Base-by-base conservation (phyloP, 768 basidiomycete species). In the Trametes elegans region DNA sequence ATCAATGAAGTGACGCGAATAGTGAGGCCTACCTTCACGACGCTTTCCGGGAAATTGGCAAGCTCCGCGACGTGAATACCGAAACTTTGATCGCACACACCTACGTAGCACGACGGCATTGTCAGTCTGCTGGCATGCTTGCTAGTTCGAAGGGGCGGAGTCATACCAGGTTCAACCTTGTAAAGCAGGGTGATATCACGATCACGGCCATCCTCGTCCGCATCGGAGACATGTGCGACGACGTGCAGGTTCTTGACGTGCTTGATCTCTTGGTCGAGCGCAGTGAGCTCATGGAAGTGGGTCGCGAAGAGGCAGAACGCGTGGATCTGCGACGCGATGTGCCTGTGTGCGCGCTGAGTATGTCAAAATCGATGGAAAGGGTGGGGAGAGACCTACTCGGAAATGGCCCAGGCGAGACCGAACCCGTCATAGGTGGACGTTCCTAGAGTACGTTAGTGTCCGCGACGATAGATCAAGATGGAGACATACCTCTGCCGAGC, bases 341-440 rank as follows among this genome's bases (percentile, higher is more conserved):
- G 87, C 68, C 95, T 98, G 52, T 4, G 13, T 32, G 27, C 35
- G 62, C 36, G 23, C 24, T 38, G 16, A 45, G 6, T 2, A 28
- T 34, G 44, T 18, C 16, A 28, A 7, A 57, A n/a, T 16, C 29
- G 41, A 45, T 23, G 7, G 14, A 14, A 21, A 14, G 26, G 14
- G 14, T 16, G 4, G 7, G 13, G 16, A 10, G 24, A 23, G 3
- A 69, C 82, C 56, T 69, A 95, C 95, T 99, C 97, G 47, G 93
- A 96, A 63, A 98, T 98, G 1, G 96, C 93, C 96, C 96, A 99
- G 0, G 97, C 97, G 6, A 99, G 79, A 6, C 95, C 96, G 64
- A 98, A 98, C 5, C 96, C 96, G 68, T 99, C 96, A 61, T 96
- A 96, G 0, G 96, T 98, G 0, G 95, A 97, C 0, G 95, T 97